A percentile compares a stretch with the other conserved stretches of the same genome.
phyloP scores from a whole-genome alignment of 192 early-diverging fungal species.

The Coemansia sp. region DNA sequence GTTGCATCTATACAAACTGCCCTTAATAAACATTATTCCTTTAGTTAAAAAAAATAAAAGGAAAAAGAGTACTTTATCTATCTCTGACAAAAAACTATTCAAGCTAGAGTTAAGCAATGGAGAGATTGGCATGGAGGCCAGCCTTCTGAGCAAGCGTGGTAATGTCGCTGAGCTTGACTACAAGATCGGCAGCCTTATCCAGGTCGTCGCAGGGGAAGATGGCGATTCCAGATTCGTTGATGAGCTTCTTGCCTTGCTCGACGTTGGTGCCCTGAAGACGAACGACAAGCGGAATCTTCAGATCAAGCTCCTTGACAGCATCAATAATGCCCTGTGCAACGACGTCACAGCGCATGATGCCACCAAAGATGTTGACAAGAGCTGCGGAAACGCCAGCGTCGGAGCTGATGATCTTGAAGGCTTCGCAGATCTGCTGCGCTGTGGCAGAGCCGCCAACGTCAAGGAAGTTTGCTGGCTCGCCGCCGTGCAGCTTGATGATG shows the following conservation, averaged over 20 bases:
- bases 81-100: not conserved
- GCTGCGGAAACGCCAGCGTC: conserved; percentile 95
- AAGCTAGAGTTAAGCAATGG: conserved; percentile 30
- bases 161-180: conserved; percentile 56
- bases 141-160: conserved; percentile 52
- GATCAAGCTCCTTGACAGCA: conserved; percentile 86
- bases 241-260: conserved; percentile 88
- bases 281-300: conserved; percentile 94
- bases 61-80: not conserved
- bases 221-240: conserved; percentile 85
- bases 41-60: not conserved
- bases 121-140: conserved; percentile 50
- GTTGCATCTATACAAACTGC: too few relatives aligned
- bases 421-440: conserved; percentile 93
- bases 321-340: conserved; percentile 98
- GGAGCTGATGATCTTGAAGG: conserved; percentile 98
- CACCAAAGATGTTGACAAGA: conserved; percentile 99
- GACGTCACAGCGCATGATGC: conserved; percentile 99
- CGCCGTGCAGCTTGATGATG: conserved; percentile 99
- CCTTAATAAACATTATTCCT: not conserved
- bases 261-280: conserved; percentile 91
- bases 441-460: conserved; percentile 98
- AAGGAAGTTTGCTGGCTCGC: conserved; percentile 98
- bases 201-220: conserved; percentile 95
- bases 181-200: conserved; percentile 83